phyloP scores from a whole-genome alignment of 2,329 filamentous ascomycete genomes.

The Talaromyces sp. region DNA sequence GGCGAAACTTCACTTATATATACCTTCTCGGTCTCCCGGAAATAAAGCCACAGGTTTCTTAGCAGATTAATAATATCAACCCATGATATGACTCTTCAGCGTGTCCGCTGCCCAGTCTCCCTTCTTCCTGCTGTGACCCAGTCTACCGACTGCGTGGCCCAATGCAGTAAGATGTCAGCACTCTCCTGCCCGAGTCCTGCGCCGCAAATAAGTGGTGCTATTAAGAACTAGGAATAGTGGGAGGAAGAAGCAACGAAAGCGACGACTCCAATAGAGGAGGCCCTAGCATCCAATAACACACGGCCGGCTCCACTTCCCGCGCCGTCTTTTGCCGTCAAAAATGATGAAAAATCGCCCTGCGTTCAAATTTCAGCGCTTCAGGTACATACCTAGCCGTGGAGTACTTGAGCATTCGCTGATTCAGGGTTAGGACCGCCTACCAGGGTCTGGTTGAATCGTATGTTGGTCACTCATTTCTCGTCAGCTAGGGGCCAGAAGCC shows the following conservation, averaged over 20 bases:
- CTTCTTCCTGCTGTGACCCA: neutral
- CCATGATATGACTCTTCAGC: neutral
- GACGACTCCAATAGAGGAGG: constrained; percentile 2
- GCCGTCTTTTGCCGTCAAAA: constrained; percentile 13
- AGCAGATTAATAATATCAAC: constrained; percentile 9
- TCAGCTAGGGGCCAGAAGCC: neutral
- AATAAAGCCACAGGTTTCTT: neutral
- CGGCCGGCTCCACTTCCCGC: constrained; percentile 16
- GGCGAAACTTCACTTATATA: neutral
- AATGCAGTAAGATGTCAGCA: constrained; percentile 7
- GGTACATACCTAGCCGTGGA: neutral
- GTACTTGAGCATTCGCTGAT: neutral
- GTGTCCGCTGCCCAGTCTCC: neutral
- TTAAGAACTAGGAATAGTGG: neutral
- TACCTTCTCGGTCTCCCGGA: neutral
- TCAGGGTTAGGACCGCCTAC: neutral
- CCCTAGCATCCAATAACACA: constrained; percentile 11
- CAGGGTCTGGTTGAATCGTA: neutral
- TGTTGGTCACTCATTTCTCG: neutral
- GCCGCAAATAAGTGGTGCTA: constrained; percentile 1
- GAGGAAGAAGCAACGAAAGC: neutral
- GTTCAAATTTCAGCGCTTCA: neutral
- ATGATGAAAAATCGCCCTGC: neutral
- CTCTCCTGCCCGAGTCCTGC: neutral
- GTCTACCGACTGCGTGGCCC: neutral